Base-by-base conservation (phyloP, 2,329 filamentous ascomycete genomes). In the Penicillium decumbens region DNA sequence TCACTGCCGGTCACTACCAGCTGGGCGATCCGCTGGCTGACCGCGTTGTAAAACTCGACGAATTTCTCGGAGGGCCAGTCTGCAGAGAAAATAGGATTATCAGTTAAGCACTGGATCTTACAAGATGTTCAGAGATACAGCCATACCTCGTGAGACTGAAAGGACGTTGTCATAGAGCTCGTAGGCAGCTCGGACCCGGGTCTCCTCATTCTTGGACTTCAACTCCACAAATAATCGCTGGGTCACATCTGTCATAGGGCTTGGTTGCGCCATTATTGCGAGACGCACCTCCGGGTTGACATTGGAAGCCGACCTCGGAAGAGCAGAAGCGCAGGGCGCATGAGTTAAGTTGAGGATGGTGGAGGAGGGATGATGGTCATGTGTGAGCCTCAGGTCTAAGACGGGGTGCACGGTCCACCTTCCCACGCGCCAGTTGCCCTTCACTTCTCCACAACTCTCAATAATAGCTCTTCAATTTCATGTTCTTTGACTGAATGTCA, bases 1-100 rank as follows among this genome's bases (percentile, higher is more conserved):
- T 95, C 91, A 73, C 82, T 86, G 56, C 90, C 88, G 68, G 92
- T 89, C 41, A 89, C 84, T 54, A 95, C 89, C 57, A 97, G 79
- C 57, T 80, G 76, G 47, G 82, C 82, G 61, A 89, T 85, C 50
- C 81, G 80, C 58, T 77, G 74, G 64, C 82, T 85, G 55, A 88
- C 79, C 49, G 81, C 76, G 64, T 80, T 82, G 67, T 87, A 87
- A 69, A 83, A 85, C 58, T 80, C 78, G 50, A 78, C 72, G 72
- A 97, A 97, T 56, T 86, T 84, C 65, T 93, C 89, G 45, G 87
- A 80, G 23, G 82, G 81, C 66, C 93, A 81, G 72, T 97, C 93
- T 85, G 62, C 13, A 44, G 43, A 32, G 28, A 29, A 37, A 29
- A 9, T 8, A 24, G 47, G 42, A 18, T 23, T 18, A 45, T 61